These are phyloP conservation scores for Malassezia furfur DNA, from an alignment of 1,284 basidiomycete genomes.

Conservation along the genomic window DNA sequence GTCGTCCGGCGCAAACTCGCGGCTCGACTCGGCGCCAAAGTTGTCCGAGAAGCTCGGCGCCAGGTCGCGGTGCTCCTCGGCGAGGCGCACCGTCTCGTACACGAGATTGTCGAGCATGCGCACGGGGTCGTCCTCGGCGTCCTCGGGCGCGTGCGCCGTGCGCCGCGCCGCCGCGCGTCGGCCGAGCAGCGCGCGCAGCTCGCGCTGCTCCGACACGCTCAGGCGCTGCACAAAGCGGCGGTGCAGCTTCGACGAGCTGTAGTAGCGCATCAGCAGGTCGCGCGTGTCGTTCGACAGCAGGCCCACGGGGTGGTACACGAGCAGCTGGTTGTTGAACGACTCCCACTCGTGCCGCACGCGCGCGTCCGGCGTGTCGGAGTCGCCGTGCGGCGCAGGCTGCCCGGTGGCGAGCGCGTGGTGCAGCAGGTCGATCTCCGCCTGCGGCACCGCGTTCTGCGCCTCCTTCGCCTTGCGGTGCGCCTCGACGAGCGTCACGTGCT, in stretches of 20 bases:
- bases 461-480: slow-evolving; percentile 10
- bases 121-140: slow-evolving; percentile 1
- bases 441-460: slow-evolving; percentile 13
- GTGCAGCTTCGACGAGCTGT: slow-evolving; percentile 68
- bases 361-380: not conserved
- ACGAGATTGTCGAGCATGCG: slow-evolving; percentile 45
- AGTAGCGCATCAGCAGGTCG: slow-evolving; percentile 79
- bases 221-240: slow-evolving; percentile 74
- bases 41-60: slow-evolving; percentile 12
- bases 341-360: slow-evolving; percentile 62
- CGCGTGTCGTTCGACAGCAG: slow-evolving; percentile 70
- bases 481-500: slow-evolving; percentile 6
- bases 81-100: slow-evolving; percentile 30
- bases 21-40: slow-evolving; percentile 10
- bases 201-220: slow-evolving; percentile 56
- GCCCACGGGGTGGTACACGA: slow-evolving; percentile 76
- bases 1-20: slow-evolving; percentile 18
- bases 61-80: not conserved
- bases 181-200: slow-evolving; percentile 35
- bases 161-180: slow-evolving; percentile 9
- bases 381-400: not conserved
- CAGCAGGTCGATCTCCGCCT: not conserved
- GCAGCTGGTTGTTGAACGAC: slow-evolving; percentile 80
- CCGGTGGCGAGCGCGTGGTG: not conserved
- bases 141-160: not conserved